Evolutionary conservation across 495 filamentous ascomycete genomes (phyloP).

Genomic region (Aspergillus nanangensis): DNA sequence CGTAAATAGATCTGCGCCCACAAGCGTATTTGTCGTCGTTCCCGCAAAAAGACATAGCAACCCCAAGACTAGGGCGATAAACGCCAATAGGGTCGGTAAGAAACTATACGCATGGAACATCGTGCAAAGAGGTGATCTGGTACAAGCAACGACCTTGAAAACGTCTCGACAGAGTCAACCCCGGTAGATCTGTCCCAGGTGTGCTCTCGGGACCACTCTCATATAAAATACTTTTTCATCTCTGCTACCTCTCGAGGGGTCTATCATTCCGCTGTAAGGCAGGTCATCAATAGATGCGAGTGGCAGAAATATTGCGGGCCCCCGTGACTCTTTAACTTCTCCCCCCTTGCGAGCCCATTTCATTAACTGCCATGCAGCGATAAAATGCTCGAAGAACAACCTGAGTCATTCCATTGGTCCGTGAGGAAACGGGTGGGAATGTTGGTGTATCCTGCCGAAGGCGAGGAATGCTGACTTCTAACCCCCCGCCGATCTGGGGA

Average conservation of each 20-base stretch:
- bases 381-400: too few relatives aligned
- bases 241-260: neutral
- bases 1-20: slow-evolving; percentile 60
- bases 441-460: neutral
- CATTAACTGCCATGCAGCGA: neutral
- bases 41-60: slow-evolving; percentile 72
- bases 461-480: neutral
- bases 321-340: neutral
- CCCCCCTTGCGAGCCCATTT: neutral
- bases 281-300: neutral
- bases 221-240: neutral
- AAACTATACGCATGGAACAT: slow-evolving; percentile 4
- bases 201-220: neutral
- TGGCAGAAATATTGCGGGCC: neutral
- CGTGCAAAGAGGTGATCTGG: neutral
- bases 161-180: too few relatives aligned
- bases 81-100: slow-evolving; percentile 28
- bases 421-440: too few relatives aligned
- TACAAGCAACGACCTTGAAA: neutral
- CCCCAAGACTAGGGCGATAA: slow-evolving; percentile 61
- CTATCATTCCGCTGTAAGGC: neutral
- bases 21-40: slow-evolving; percentile 52
- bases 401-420: too few relatives aligned
- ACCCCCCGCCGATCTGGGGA: neutral
- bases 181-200: too few relatives aligned